Evolutionary conservation across 2,329 filamentous ascomycete genomes (phyloP).

Genomic region (Exophiala lecanii-corni): DNA sequence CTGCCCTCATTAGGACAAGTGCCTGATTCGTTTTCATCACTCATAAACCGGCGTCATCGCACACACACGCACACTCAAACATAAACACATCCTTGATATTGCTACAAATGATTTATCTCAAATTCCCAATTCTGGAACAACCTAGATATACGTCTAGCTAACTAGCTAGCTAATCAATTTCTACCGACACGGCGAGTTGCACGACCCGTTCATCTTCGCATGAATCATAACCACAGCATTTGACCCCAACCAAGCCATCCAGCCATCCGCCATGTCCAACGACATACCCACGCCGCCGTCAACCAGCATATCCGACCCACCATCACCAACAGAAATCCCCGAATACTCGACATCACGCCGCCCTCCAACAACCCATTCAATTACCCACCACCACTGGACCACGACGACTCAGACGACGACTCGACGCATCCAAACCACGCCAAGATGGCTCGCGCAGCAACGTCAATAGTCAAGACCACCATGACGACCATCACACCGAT

Average conservation of each 20-base stretch:
- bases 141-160: no score
- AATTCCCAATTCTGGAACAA: no score
- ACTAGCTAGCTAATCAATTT: no score
- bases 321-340: conserved; percentile 23
- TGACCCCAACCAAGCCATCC: not conserved
- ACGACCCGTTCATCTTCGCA: no score
- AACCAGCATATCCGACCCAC: conserved; percentile 21
- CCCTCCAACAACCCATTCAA: conserved; percentile 3
- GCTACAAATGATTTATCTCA: no score
- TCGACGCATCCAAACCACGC: conserved; percentile 1
- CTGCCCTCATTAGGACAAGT: no score
- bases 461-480: conserved; percentile 21
- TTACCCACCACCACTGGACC: conserved; percentile 3
- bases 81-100: no score
- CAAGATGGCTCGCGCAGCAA: conserved; percentile 4
- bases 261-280: not conserved
- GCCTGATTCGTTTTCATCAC: no score
- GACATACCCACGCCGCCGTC: conserved; percentile 20
- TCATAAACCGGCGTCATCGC: no score
- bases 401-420: conserved; percentile 6
- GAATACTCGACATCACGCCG: conserved; percentile 3
- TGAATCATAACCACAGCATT: no score
- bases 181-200: no score
- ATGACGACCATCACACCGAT: conserved; percentile 17
- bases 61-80: no score